Base-by-base conservation (phyloP, 2,329 filamentous ascomycete species). In the Fusarium napiforme region DNA sequence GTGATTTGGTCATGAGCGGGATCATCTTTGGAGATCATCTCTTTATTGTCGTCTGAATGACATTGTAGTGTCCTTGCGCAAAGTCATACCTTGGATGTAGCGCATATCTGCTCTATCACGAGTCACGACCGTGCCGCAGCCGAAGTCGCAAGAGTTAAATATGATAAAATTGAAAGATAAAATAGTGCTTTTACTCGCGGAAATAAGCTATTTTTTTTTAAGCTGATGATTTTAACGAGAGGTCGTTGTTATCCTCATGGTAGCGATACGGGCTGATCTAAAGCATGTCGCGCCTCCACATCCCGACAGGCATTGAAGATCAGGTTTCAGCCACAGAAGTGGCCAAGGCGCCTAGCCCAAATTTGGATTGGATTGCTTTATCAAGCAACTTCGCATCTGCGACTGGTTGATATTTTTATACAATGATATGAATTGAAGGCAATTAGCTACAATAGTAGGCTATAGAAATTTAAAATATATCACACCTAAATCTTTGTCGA, bases 381-480 rank as follows among this genome's bases (percentile, higher is more conserved):
- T 7, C 0, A 8, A 16, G 9, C 2, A 47, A n/a, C 28, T 5
- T 10, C 16, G 9, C 36, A 4, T 26, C 2, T 6, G 18, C 45
- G 1, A 10, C 12, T 28, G 18, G 8, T 28, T 26, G 0, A 19
- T 14, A 14, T 19, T 14, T 14, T 19, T 28, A 7, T 10, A 28
- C 5, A 7, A 10, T 6, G 4, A 9, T 11, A 10, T 2, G 1
- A 10, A 30, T 9, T 11, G 4, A 15, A 30, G 6, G 30, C 4
- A n/a, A 46, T 4, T 3, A 7, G 4, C 26, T 28, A 15, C 3
- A 15, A 10, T 5, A 6, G 19, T 46, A 10, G 12, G 0, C 2
- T 15, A 10, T 15, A 21, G 7, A 9, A 7, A 15, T 7, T 3
- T 0, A 15, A 15, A 46, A 3, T 10, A 10, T 3, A 9, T 0